A percentile compares a stretch with the other conserved stretches of the same genome.
Conservation (phyloP, 257 asterid species). For the Cordia subcordata region DNA sequence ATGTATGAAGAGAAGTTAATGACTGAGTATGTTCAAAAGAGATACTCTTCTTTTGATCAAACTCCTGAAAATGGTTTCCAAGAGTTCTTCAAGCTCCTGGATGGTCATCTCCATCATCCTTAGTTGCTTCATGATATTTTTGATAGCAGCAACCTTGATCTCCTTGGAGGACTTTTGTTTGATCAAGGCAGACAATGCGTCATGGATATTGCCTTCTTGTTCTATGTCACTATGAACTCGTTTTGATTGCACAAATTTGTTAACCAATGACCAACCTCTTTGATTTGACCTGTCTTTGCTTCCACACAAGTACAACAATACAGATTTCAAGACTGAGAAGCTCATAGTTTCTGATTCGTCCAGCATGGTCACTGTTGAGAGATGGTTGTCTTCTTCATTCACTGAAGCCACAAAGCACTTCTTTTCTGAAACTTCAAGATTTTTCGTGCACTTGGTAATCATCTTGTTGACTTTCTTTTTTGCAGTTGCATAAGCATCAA, state of each 20-base stretch:
- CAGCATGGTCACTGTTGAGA: conserved; percentile 1
- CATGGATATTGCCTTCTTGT: neutral
- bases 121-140: conserved; percentile 5
- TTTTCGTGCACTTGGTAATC: conserved; percentile 18
- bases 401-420: neutral
- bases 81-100: neutral
- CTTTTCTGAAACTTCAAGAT: conserved; percentile 15
- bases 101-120: neutral
- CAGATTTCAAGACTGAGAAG: conserved; percentile 9
- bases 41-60: too few relatives aligned
- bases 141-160: neutral
- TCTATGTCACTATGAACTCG: neutral
- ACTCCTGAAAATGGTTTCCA: too few relatives aligned
- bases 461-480: conserved; percentile 27
- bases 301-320: conserved; percentile 12
- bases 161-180: neutral
- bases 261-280: conserved; percentile 10
- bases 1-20: too few relatives aligned
- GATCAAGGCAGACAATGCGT: neutral
- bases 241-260: neutral
- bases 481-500: conserved; percentile 17
- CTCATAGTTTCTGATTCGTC: conserved; percentile 23
- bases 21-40: too few relatives aligned
- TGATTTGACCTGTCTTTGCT: conserved; percentile 8
- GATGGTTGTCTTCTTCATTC: neutral